Base-by-base conservation (phyloP, 352 stramenopile genomes). In the Saprolegnia diclina region DNA sequence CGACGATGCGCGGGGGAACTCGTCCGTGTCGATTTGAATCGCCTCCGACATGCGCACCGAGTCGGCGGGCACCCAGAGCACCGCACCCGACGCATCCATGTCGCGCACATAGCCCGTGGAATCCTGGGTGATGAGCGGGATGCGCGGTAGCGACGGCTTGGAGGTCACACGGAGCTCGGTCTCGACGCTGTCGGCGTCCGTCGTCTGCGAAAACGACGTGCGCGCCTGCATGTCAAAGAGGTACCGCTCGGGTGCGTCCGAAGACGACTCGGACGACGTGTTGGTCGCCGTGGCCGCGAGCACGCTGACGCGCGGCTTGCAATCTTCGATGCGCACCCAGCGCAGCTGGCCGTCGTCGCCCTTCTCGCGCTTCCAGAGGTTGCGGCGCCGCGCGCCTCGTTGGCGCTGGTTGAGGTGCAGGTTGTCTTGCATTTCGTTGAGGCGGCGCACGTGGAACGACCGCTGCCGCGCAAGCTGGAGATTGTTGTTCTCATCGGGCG, bases 371-470 rank as follows among this genome's bases (percentile, higher is more conserved):
- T 88, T 83, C 85, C 85, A 93, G 22, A 93, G 71, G 52, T 91
- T 86, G 7, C 85, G 80, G 21, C 85, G 71, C n/a, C 82, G 73
- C 5, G 85, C 85, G 1, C 83, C 83, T 22, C 85, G 79, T 65
- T 93, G 85, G 3, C 83, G 76, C 71, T 91, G 85, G 63, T 83
- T 93, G 32, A 93, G 55, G 59, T 93, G 90, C 79, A 88, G 88
- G n/a, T 70, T 66, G 19, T 54, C 40, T 40, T 66, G 37, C 57
- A 66, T 66, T 32, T 87, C 83, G 64, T 93, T 91, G 26, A 91
- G 74, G 0, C 83, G 74, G 0, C 83, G 81, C n/a, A 88, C 85
- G 64, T 93, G 85, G 65, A 93, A 90, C 9, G 83, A 90, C 1
- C 85, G 78, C 22, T 88, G 89, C 19, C 83, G 76, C 11, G 83